Conservation (phyloP, 257 asterid species). For the Nicotiana obtusifolia region DNA sequence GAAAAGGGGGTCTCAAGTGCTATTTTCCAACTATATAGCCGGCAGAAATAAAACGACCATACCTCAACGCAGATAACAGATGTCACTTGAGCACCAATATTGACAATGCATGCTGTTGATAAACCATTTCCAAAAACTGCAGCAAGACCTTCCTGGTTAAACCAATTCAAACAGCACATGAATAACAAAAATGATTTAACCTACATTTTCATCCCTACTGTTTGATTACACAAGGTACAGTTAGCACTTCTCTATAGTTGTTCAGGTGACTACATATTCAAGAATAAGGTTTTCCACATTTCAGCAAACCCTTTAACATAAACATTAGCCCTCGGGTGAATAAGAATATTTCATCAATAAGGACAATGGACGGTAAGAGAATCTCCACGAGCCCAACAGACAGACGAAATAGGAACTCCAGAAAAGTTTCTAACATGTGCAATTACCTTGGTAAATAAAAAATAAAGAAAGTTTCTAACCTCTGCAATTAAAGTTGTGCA, state of each 20-base stretch:
- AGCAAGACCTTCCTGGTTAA: slow-evolving; percentile 91
- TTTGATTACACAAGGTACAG: slow-evolving; percentile 8
- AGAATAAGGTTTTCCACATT: background rate
- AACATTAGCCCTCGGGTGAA: background rate
- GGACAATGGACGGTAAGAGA: background rate
- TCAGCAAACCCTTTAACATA: background rate
- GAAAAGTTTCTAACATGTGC: background rate
- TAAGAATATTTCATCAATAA: background rate
- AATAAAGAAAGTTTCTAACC: background rate
- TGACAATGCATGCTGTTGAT: slow-evolving; percentile 87
- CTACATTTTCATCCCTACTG: background rate
- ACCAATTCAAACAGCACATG: background rate
- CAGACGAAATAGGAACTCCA: background rate
- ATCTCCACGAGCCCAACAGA: too few species aligned
- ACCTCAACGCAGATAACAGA: slow-evolving; percentile 93
- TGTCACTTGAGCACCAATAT: slow-evolving; percentile 95
- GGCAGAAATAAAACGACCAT: slow-evolving; percentile 9
- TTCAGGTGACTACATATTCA: background rate
- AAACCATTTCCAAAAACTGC: slow-evolving; percentile 96
- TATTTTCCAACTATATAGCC: background rate
- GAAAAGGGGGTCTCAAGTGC: background rate
- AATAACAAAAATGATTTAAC: background rate
- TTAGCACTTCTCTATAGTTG: background rate
- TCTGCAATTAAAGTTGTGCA: background rate
- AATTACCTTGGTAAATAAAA: background rate